Base-by-base conservation (phyloP, 1,284 basidiomycete genomes). In the Ceratobasidium sp. region DNA sequence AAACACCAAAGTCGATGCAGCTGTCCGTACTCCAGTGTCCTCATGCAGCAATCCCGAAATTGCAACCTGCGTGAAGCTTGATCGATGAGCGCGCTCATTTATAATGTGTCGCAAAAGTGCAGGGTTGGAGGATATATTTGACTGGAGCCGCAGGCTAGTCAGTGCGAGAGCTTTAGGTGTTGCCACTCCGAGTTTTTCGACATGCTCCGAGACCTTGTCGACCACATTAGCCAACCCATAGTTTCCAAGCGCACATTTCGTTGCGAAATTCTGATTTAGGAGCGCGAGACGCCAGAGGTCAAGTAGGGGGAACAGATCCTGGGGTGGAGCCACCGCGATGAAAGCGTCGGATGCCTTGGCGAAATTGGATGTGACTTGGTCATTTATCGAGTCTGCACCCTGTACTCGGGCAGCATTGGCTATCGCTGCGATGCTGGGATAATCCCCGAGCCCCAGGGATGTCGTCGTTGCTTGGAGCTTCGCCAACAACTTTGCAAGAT, bases 251-350 rank as follows among this genome's bases (percentile, higher is more conserved):
- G 84, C 79, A 46, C 80, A 80, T 81, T 84, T 85, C 0, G 79
- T 77, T 0, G 84, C 82, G 7, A 89, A 81, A 0, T 79, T 75
- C 0, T 82, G 79, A 75, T 92, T 86, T 29, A 93, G 82, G 7
- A 91, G 76, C 0, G 87, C 89, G 0, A 95, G 81, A 1, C 93
- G 83, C 90, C 91, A 94, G 69, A 95, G 81, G 75, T 95, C 93
- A 8, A 88, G 83, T 1, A 94, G 76, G 0, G 93, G 93, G 79
- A 95, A 95, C 9, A 93, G 80, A 50, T 86, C 81, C 11, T 83
- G 81, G 0, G 82, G 72, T 1, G 85, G 80, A 0, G 95, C 83
- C 0, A 78, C 77, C 4, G 74, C 70, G 0, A 79, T 74, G 0
- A 93, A 77, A 0, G 76, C 74, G 1, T 73, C 74, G 0, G 87